Evolutionary conservation across 140 eudicot species (phyloP).

Genomic region (Ambrosia hybrid): DNA sequence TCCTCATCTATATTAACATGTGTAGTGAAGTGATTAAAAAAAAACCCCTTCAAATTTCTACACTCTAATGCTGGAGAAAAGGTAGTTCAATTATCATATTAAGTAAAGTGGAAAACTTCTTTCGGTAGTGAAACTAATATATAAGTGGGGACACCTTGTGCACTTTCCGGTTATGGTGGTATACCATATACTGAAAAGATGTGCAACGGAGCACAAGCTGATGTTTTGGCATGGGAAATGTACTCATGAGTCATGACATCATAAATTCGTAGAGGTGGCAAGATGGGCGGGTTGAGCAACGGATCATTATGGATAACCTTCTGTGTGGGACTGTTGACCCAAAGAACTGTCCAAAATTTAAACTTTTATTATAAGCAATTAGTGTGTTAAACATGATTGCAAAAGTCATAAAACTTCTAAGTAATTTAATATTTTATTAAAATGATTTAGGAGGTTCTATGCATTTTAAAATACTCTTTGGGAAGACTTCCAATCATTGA

Average conservation of each 20-base stretch:
- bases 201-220: no score
- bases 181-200: no score
- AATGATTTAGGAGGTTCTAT: not conserved
- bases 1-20: conserved; percentile 10
- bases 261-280: not conserved
- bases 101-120: not conserved
- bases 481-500: no score
- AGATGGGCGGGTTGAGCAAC: not conserved
- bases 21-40: not conserved
- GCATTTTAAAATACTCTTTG: no score
- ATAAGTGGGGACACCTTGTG: no score
- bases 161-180: no score
- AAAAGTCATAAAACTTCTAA: not conserved
- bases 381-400: not conserved
- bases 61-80: conserved; percentile 11
- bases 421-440: not conserved
- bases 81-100: conserved; percentile 8
- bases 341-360: no score
- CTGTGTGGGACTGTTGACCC: no score
- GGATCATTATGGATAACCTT: no score
- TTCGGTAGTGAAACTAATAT: not conserved
- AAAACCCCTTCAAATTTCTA: not conserved
- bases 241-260: no score
- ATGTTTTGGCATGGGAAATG: no score
- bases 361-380: no score